phyloP scores from a whole-genome alignment of 2,329 filamentous ascomycete species.

The Aplosporella prunicola region DNA sequence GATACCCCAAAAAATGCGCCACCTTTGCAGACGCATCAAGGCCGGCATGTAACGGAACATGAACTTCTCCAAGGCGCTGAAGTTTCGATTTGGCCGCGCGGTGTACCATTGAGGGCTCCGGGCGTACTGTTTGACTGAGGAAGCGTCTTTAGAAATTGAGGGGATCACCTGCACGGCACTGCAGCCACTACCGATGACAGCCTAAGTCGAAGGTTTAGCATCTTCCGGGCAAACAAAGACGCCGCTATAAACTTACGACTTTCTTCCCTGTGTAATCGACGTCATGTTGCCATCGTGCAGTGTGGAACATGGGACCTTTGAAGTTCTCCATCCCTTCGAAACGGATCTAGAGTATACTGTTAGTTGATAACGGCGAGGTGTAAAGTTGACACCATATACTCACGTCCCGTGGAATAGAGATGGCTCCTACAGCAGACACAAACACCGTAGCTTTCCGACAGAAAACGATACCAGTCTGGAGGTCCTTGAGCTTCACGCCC shows the following conservation, averaged over 20 bases:
- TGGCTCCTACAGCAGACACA: slow-evolving; percentile 24
- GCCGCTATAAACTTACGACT: slow-evolving; percentile 11
- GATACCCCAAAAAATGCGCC: slow-evolving; percentile 12
- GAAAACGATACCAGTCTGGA: slow-evolving; percentile 16
- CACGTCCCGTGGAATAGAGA: slow-evolving; percentile 19
- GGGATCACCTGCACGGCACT: slow-evolving; percentile 22
- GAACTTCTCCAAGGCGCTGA: slow-evolving; percentile 21
- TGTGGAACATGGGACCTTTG: slow-evolving; percentile 21
- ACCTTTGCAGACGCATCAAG: slow-evolving; percentile 12
- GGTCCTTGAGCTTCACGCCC: slow-evolving; percentile 19
- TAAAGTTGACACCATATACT: background rate
- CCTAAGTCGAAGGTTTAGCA: background rate
- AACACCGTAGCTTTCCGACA: slow-evolving; percentile 18
- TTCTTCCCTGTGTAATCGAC: slow-evolving; percentile 18
- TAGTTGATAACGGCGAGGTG: no score
- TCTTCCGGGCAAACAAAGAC: background rate
- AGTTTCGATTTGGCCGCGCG: slow-evolving; percentile 24
- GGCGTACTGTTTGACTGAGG: slow-evolving; percentile 19
- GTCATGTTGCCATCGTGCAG: slow-evolving; percentile 20
- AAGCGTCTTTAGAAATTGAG: background rate
- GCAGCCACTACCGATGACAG: slow-evolving; percentile 26
- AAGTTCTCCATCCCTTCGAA: slow-evolving; percentile 22
- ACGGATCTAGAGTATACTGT: background rate
- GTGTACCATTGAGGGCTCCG: slow-evolving; percentile 26
- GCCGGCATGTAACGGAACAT: slow-evolving; percentile 28